phyloP scores from a whole-genome alignment of 1,284 basidiomycete genomes.

The Veloporphyrellus conicus region DNA sequence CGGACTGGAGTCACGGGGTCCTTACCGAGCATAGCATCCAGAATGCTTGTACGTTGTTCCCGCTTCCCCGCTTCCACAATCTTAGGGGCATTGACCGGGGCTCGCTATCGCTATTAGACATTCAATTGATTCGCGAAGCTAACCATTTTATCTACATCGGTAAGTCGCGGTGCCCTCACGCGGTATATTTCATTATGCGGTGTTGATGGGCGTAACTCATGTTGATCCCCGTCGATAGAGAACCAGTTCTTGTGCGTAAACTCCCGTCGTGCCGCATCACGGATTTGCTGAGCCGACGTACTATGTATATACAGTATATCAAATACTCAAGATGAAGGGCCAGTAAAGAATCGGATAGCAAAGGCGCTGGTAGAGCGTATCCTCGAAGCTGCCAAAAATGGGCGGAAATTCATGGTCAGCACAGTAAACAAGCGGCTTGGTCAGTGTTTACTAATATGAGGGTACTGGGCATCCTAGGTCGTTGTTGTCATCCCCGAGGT shows the following conservation, averaged over 20 bases:
- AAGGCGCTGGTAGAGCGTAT: constrained; percentile 80
- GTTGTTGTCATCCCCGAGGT: constrained; percentile 80
- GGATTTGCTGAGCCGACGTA: constrained; percentile 12
- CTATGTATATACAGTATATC: constrained; percentile 58
- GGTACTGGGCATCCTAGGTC: constrained; percentile 44
- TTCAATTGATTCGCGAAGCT: constrained; percentile 77
- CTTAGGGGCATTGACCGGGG: constrained; percentile 2
- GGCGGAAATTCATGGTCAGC: constrained; percentile 73
- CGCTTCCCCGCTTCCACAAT: constrained; percentile 1
- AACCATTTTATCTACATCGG: constrained; percentile 88
- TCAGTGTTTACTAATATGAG: constrained; percentile 4
- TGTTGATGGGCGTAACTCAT: constrained; percentile 8
- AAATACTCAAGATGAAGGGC: constrained; percentile 58
- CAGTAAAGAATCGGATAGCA: constrained; percentile 79
- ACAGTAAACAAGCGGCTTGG: background rate
- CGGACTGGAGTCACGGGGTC: constrained; percentile 90
- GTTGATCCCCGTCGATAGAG: constrained; percentile 50
- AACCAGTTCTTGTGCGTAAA: constrained; percentile 87
- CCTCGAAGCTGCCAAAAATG: constrained; percentile 66
- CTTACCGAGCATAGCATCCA: constrained; percentile 83
- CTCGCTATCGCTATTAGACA: constrained; percentile 45
- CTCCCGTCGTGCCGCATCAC: background rate
- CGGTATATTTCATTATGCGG: background rate
- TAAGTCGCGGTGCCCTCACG: constrained; percentile 33
- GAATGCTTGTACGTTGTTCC: constrained; percentile 65